These are phyloP conservation scores for Phytophthora multivora DNA, from an alignment of 352 stramenopile species.

Conservation along the genomic window DNA sequence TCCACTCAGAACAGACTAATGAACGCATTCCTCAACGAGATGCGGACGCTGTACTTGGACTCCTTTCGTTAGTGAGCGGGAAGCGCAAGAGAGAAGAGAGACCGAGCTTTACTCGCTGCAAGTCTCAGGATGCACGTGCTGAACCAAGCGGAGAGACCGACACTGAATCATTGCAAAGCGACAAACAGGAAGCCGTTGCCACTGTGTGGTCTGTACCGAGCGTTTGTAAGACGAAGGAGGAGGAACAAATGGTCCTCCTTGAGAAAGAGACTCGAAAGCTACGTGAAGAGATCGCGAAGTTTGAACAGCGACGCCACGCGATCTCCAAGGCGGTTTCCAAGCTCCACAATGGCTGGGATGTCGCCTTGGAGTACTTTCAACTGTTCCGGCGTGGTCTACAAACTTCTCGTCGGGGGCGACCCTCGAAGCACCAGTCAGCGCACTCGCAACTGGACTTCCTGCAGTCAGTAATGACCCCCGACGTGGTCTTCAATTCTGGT, in stretches of 20 bases:
- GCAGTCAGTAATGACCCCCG: slow-evolving; percentile 2
- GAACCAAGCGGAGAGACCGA: slow-evolving; percentile 13
- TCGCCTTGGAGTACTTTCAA: slow-evolving; percentile 19
- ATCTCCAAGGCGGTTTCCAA: not conserved
- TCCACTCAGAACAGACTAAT: too few species aligned
- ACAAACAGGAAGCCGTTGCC: not conserved
- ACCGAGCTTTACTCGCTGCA: not conserved
- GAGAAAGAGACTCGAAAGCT: slow-evolving; percentile 13
- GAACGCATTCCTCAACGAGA: slow-evolving; percentile 12
- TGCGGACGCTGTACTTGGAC: slow-evolving; percentile 8
- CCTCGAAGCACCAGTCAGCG: not conserved
- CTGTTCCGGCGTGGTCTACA: slow-evolving; percentile 14
- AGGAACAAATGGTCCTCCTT: slow-evolving; percentile 6
- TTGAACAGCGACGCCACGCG: slow-evolving; percentile 1
- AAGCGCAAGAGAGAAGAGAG: slow-evolving; percentile 9
- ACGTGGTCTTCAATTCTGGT: slow-evolving; percentile 14
- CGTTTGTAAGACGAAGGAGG: not conserved
- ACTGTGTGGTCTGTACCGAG: too few species aligned
- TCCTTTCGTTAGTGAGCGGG: slow-evolving; percentile 9
- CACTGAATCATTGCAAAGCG: slow-evolving; percentile 18
- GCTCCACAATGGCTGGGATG: slow-evolving; percentile 11
- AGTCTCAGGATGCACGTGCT: not conserved
- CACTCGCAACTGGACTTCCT: slow-evolving; percentile 14
- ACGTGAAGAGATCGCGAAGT: slow-evolving; percentile 12
- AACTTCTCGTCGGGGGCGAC: not conserved